phyloP scores from a whole-genome alignment of 176 grass and related monocot genomes.

The Raddia distichophylla region DNA sequence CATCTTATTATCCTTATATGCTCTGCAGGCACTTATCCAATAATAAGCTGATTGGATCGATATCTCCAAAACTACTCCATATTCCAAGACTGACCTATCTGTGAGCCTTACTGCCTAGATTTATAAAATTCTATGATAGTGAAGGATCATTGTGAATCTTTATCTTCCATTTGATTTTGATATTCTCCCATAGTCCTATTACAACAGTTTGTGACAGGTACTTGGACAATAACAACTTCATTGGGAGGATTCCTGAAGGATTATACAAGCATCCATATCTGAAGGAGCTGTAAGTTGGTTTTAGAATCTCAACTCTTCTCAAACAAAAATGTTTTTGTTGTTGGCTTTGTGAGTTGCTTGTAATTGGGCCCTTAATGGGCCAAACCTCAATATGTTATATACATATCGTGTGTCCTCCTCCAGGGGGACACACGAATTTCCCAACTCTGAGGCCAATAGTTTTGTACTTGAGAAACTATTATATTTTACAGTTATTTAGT shows the following conservation, averaged over 20 bases:
- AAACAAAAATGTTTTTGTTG: neutral
- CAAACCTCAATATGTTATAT: too few relatives aligned
- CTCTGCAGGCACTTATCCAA: constrained; percentile 74
- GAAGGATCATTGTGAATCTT: neutral
- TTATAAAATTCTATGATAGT: neutral
- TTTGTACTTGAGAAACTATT: neutral
- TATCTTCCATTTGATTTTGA: constrained; percentile 1
- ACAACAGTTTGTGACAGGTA: constrained; percentile 54
- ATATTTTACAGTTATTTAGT: neutral
- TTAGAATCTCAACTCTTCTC: constrained; percentile 23
- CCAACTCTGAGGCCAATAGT: too few relatives aligned
- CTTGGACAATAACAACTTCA: constrained; percentile 91
- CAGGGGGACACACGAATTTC: too few relatives aligned
- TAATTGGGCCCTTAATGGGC: too few relatives aligned
- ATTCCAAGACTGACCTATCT: constrained; percentile 90
- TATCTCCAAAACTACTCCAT: constrained; percentile 74
- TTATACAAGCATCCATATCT: constrained; percentile 89
- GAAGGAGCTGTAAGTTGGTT: constrained; percentile 82
- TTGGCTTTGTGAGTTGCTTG: too few relatives aligned
- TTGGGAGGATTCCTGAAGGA: constrained; percentile 87
- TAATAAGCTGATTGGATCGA: constrained; percentile 83
- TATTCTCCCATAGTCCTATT: neutral
- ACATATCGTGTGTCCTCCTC: too few relatives aligned
- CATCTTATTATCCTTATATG: neutral
- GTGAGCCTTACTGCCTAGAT: constrained; percentile 54